Base-by-base conservation (phyloP, 257 asterid species). In the Leonotis leonurus region DNA sequence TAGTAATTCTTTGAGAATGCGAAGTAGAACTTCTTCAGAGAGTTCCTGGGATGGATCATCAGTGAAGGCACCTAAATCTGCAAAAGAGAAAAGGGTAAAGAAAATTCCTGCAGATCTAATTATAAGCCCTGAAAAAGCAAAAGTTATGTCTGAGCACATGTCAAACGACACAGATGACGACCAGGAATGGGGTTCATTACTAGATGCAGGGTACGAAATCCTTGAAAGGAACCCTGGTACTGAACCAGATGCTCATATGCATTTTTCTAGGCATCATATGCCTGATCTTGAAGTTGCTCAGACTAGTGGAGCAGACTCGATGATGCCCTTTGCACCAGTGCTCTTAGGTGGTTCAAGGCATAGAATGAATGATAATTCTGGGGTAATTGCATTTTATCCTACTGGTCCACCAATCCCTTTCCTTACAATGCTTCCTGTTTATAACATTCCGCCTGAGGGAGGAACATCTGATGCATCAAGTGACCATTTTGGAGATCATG, bases 331-430 rank as follows among this genome's bases (percentile, higher is more conserved):
- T 70, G 75, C 86, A 17, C 96, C 97, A 13, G 79, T 89, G 92
- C 75, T 87, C 49, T 71, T 87, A 50, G 82, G 85, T 44, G 92
- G 90, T n/a, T 76, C 87, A 44, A 83, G 74, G 67, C 81, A 83
- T 67, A 79, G 91, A 73, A 69, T 57, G 78, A 59, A 71, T 20
- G 96, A 89, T 41, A 82, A 79, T 71, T 81, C 96, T 32, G 97
- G 89, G 61, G 30, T 89, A 43, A 48, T 91, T 67, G 77, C 95
- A 36, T 93, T 93, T 69, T 85, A 81, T 66, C 97, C 95, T 30
- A 89, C 97, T 20, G 99, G 99, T 3, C 99, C 99, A 45, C 97
- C 99, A 27, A 83, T 93, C 68, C 99, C 97, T 13, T 93, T 89
- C 65, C 55, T 89, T 25, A 86, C 96, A 10, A 89, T 93, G 97